phyloP scores from a whole-genome alignment of 148 eudicot species.

The Vaccinium vitisidaea region DNA sequence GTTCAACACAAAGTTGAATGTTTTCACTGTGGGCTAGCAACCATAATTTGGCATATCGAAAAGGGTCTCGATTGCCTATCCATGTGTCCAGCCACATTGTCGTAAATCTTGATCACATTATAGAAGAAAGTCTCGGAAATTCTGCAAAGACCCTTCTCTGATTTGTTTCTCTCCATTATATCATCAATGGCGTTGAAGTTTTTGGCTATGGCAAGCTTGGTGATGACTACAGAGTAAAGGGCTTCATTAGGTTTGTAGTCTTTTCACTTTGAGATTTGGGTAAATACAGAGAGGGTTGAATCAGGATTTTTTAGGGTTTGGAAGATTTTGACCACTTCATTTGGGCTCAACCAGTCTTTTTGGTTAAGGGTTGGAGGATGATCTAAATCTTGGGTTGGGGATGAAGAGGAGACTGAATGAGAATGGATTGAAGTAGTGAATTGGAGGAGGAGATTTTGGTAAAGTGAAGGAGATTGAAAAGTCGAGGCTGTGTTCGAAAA shows the following conservation, averaged over 20 bases:
- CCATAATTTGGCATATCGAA: conserved; percentile 64
- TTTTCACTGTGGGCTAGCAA: conserved; percentile 68
- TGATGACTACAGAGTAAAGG: conserved; percentile 49
- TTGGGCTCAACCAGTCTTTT: conserved; percentile 80
- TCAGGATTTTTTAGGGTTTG: conserved; percentile 46
- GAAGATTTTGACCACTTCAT: conserved; percentile 59
- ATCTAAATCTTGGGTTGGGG: conserved; percentile 16
- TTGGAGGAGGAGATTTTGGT: neutral
- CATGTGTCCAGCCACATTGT: conserved; percentile 58
- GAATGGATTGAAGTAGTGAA: conserved; percentile 1
- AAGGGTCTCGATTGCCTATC: conserved; percentile 63
- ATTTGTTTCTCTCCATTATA: conserved; percentile 42
- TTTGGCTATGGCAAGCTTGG: conserved; percentile 49
- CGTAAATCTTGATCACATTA: conserved; percentile 62
- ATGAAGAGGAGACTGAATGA: conserved; percentile 20
- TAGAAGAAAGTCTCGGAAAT: conserved; percentile 74
- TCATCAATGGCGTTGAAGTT: conserved; percentile 62
- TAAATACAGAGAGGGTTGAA: conserved; percentile 39
- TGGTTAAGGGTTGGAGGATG: conserved; percentile 33
- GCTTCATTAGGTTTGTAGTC: conserved; percentile 79
- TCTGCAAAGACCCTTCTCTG: conserved; percentile 41
- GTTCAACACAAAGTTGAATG: conserved; percentile 76
- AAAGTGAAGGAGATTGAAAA: conserved; percentile 9
- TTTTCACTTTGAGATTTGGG: conserved; percentile 60
- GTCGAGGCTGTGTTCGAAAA: neutral